Base-by-base conservation (phyloP, 305 asterid genomes). In the Stenogyne calaminthoides region DNA sequence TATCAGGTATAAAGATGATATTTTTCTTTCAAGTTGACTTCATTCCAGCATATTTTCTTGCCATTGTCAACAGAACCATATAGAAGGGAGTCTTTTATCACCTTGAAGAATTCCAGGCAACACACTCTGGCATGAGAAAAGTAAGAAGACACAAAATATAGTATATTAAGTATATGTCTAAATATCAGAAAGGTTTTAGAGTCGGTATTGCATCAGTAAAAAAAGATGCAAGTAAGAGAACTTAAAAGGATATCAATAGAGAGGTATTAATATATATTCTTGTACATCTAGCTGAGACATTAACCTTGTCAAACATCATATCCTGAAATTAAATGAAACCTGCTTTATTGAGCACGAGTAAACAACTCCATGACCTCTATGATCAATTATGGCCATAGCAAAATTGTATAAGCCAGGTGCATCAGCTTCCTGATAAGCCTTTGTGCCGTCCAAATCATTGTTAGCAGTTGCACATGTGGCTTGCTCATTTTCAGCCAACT, bases 361-460 rank as follows among this genome's bases (percentile, higher is more conserved):
- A 29, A 95, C 94, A 62, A 95, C 92, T 78, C 99, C 85, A 76
- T 92, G 97, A 70, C 98, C 98, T 87, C 96, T 89, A 77, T 92
- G 90, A 84, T 95, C 98, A 72, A 95, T 87, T 71, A 92, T 90
- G 67, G 96, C 93, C 98, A 95, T 92, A 37, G 96, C 98, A 78
- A 95, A 96, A 85, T 88, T 92, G 88, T 92, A 92, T 62, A 95
- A 78, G 70, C 98, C 98, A 75, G 94, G 86, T 55, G 90, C 83
- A 83, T 92, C 97, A 67, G 95, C 98, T 89, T 95, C 98, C 82
- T 95, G 98, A 80, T 83, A 92, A 40, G 98, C 97, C 79, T 87
- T 95, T n/a, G 98, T 92, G 85, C 99, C 98, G 84, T 85, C 89
- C 80, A 95, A 84, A 77, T 95, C 99, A 86, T 92, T 95, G 80